A percentile compares a stretch with the other conserved stretches of the same genome.
These are phyloP conservation scores for Rutstroemia sp. DNA, from an alignment of 2,329 filamentous ascomycete species.

Conservation along the genomic window DNA sequence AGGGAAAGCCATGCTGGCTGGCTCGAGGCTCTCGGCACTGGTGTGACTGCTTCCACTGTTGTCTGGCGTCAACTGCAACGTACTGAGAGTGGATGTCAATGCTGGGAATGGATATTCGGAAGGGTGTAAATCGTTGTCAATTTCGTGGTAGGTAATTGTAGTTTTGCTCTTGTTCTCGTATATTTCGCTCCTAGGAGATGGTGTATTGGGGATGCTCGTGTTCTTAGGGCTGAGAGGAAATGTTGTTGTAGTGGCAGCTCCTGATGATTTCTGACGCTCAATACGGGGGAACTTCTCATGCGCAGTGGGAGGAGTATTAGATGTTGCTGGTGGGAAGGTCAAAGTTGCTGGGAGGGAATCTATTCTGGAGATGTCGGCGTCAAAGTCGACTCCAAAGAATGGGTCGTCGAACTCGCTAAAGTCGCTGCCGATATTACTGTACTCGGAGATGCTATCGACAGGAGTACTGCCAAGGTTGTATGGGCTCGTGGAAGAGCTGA, in stretches of 20 bases:
- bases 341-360: slow-evolving; percentile 15
- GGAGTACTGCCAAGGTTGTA: slow-evolving; percentile 22
- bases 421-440: slow-evolving; percentile 27
- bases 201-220: slow-evolving; percentile 23
- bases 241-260: slow-evolving; percentile 15
- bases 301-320: slow-evolving; percentile 11
- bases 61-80: slow-evolving; percentile 27
- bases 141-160: slow-evolving; percentile 20
- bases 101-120: slow-evolving; percentile 14
- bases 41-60: slow-evolving; percentile 29
- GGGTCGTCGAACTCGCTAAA: slow-evolving; percentile 26
- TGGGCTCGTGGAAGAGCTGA: slow-evolving; percentile 27
- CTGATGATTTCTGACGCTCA: slow-evolving; percentile 12
- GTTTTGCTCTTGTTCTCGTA: slow-evolving; percentile 16
- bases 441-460: slow-evolving; percentile 25
- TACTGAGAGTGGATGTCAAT: slow-evolving; percentile 11
- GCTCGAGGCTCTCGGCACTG: slow-evolving; percentile 25
- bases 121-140: slow-evolving; percentile 14
- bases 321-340: slow-evolving; percentile 13
- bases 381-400: slow-evolving; percentile 31
- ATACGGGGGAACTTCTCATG: slow-evolving; percentile 14
- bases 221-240: slow-evolving; percentile 27
- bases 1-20: slow-evolving; percentile 18
- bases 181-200: slow-evolving; percentile 17
- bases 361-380: slow-evolving; percentile 22